Evolutionary conservation across 192 early-diverging fungal species (phyloP).

Genomic region (Backusella luteola): DNA sequence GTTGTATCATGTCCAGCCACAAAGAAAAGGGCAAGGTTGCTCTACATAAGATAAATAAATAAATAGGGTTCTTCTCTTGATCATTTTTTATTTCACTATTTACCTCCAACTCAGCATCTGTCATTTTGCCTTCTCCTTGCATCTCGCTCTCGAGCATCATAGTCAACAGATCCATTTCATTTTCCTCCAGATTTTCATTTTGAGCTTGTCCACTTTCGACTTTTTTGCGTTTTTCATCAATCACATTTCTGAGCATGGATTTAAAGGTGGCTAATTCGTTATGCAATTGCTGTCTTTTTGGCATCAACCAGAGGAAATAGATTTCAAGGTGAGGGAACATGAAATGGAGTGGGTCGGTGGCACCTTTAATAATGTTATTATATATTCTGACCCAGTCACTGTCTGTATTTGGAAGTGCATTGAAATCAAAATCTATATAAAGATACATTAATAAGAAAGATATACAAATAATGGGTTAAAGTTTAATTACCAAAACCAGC

Average conservation of each 20-base stretch:
- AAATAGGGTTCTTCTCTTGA: background rate
- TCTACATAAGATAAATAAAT: background rate
- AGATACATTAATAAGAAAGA: background rate
- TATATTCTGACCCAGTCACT: conserved; percentile 13
- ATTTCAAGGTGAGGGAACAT: conserved; percentile 17
- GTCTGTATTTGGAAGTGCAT: conserved; percentile 14
- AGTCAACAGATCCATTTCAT: conserved; percentile 30
- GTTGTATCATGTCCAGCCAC: conserved; percentile 31
- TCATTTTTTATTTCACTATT: background rate
- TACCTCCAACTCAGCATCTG: conserved; percentile 23
- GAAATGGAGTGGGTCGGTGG: background rate
- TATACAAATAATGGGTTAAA: too few relatives aligned
- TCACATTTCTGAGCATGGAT: conserved; percentile 9
- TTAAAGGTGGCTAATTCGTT: conserved; percentile 7
- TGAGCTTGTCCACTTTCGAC: background rate
- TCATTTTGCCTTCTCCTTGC: background rate
- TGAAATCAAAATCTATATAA: conserved; percentile 4
- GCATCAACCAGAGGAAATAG: conserved; percentile 3
- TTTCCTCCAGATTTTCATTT: conserved; percentile 28
- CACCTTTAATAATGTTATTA: background rate
- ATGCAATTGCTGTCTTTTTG: conserved; percentile 13
- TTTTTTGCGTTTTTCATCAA: background rate
- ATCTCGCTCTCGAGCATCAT: conserved; percentile 29
- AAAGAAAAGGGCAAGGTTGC: background rate
- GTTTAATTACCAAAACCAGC: conserved; percentile 26